Base-by-base conservation (phyloP, 2,329 filamentous ascomycete genomes). In the Alternaria gansuensis region DNA sequence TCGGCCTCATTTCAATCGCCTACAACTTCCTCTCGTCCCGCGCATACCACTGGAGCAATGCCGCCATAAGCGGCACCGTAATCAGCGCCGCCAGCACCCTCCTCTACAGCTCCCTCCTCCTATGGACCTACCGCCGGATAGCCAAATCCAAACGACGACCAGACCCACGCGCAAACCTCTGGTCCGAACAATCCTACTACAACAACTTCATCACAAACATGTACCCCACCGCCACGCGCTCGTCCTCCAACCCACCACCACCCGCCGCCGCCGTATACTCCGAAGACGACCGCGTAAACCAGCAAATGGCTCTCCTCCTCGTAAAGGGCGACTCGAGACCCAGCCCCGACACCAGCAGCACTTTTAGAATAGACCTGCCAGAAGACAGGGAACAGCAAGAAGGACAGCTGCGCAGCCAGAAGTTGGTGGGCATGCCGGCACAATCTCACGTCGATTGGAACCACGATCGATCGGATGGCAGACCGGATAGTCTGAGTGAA, bases 271-370 rank as follows among this genome's bases (percentile, higher is more conserved):
- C 65, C 4, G 54, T 69, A 0, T 63, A 82, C 53, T 77, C 77
- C 23, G 82, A 84, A 65, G 81, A 83, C 53, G 82, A 84, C 49
- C 73, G 79, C 59, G 80, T 82, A 57, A 80, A 81, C 29, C 80
- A 82, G 63, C 82, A 84, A 60, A 82, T 83, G 78, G 76, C 81
- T n/a, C 75, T 79, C 61, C 75, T 84, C 0, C 77, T 83, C 14
- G 67, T 75, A 54, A 74, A 74, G 54, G 63, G 65, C 26, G 76
- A 80, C 45, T 54, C 69, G 3, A 70, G 74, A 60, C 60, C 72
- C 21, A 69, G 72, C 55, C 60, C 75, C 34, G 65, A 77, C 63
- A 69, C 77, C 48, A 62, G 71, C 58, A 75, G 75, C 57, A 82
- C 81, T 0, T 82, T 80, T 67, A 72, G 70, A 23, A 81, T 83